Percentiles rank a stretch among this genome's conserved stretches.
Conservation (phyloP, 2,329 filamentous ascomycete species). For the Phialemonium atrogriseum region DNA sequence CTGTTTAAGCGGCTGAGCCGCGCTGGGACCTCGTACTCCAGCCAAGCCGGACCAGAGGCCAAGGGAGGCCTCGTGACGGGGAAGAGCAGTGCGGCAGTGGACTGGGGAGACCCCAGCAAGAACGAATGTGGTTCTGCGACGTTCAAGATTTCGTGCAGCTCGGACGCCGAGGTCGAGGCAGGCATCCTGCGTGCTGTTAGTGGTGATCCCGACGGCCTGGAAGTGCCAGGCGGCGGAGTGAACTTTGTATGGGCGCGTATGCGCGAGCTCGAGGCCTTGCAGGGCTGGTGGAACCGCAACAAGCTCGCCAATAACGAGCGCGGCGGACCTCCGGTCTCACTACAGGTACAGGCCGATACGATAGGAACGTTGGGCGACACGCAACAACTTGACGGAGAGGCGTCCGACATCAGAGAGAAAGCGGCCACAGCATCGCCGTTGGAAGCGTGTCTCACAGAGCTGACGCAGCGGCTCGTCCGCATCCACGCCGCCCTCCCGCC, state of each 20-base stretch:
- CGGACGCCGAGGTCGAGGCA: constrained; percentile 49
- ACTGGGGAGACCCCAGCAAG: constrained; percentile 74
- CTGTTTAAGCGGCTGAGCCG: constrained; percentile 76
- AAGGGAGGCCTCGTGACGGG: constrained; percentile 45
- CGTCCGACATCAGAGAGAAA: constrained; percentile 4
- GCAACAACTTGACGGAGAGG: constrained; percentile 3
- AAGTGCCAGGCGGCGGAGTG: constrained; percentile 51
- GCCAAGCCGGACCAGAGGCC: constrained; percentile 49
- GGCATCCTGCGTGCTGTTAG: constrained; percentile 49
- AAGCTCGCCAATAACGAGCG: constrained; percentile 24
- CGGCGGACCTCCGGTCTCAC: constrained; percentile 9
- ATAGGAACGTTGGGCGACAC: background rate
- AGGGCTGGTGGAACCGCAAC: constrained; percentile 61
- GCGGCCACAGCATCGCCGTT: constrained; percentile 22
- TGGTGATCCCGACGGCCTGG: constrained; percentile 48
- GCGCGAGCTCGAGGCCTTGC: constrained; percentile 55
- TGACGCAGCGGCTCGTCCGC: constrained; percentile 40
- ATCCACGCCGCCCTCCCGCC: constrained; percentile 53
- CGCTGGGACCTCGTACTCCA: constrained; percentile 53
- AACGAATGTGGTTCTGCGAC: constrained; percentile 49
- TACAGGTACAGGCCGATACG: background rate
- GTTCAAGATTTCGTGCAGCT: constrained; percentile 44
- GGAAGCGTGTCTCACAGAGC: constrained; percentile 34
- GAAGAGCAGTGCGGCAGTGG: constrained; percentile 67
- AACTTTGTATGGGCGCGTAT: constrained; percentile 62